Evolutionary conservation across 495 filamentous ascomycete genomes (phyloP).

Genomic region (Lasiosphaeriaceae sp.): DNA sequence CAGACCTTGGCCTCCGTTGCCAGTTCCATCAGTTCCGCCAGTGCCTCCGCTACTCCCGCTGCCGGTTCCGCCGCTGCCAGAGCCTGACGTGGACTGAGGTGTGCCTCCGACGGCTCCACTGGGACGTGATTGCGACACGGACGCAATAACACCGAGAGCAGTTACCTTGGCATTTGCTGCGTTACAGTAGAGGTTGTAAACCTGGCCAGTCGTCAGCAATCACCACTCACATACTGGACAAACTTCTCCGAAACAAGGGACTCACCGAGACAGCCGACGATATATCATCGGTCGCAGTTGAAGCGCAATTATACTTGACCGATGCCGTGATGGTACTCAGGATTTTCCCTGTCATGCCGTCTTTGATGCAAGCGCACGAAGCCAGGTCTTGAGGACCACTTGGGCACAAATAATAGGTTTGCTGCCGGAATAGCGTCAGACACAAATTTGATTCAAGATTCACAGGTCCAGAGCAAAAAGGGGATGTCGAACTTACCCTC

Average conservation of each 20-base stretch:
- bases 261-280: conserved; percentile 32
- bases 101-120: conserved; percentile 1
- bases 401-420: conserved; percentile 39
- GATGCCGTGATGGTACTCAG: conserved; percentile 33
- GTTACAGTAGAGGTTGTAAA: conserved; percentile 46
- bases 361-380: conserved; percentile 47
- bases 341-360: conserved; percentile 34
- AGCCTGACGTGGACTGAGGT: conserved; percentile 3
- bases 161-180: conserved; percentile 38
- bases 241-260: no score
- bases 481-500: conserved; percentile 22
- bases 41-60: conserved; percentile 5
- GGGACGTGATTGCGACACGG: conserved; percentile 21
- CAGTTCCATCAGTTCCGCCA: background rate
- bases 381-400: conserved; percentile 40
- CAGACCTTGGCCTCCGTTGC: conserved; percentile 3
- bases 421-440: conserved; percentile 19
- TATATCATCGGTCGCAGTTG: conserved; percentile 44
- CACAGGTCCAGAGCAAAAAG: no score
- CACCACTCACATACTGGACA: background rate
- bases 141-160: conserved; percentile 34
- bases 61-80: conserved; percentile 6
- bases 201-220: conserved; percentile 4
- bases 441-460: background rate
- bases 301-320: conserved; percentile 39